Conservation (phyloP, 257 asterid genomes). For the Solanum infundibuliforme region DNA sequence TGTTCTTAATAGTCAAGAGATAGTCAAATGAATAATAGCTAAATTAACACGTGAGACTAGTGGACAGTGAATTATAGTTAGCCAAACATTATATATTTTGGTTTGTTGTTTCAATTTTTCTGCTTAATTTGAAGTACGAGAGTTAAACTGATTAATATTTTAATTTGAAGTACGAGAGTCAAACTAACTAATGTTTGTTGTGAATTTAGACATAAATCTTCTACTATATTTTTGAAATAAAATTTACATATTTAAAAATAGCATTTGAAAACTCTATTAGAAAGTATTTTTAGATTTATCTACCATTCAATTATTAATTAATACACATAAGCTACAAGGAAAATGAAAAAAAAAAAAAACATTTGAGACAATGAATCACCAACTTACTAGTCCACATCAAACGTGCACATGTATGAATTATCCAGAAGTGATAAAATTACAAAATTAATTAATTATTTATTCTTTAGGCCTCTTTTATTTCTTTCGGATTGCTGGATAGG, state of each 20-base stretch:
- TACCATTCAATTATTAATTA: not conserved
- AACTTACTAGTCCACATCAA: not conserved
- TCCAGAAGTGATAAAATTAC: not conserved
- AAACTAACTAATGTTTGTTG: too few relatives aligned
- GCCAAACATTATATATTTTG: not conserved
- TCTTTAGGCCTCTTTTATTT: not conserved
- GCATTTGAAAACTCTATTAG: too few relatives aligned
- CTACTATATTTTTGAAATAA: fast-evolving
- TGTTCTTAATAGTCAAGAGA: not conserved
- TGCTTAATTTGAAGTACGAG: too few relatives aligned
- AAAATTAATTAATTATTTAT: not conserved
- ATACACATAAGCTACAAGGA: not conserved
- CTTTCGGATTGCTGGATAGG: fast-evolving
- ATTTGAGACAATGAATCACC: not conserved
- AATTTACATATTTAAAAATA: too few relatives aligned
- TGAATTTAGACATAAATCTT: not conserved
- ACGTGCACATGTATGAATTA: not conserved
- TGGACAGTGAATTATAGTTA: not conserved
- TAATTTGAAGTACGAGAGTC: too few relatives aligned
- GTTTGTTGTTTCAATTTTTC: not conserved
- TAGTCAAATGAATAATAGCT: not conserved
- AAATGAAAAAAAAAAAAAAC: not conserved
- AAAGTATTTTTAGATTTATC: too few relatives aligned
- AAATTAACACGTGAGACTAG: not conserved
- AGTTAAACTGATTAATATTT: too few relatives aligned